A percentile compares a stretch with the other conserved stretches of the same genome.
Evolutionary conservation across 2,329 filamentous ascomycete species (phyloP).

Genomic region (Colletotrichum kahawae): DNA sequence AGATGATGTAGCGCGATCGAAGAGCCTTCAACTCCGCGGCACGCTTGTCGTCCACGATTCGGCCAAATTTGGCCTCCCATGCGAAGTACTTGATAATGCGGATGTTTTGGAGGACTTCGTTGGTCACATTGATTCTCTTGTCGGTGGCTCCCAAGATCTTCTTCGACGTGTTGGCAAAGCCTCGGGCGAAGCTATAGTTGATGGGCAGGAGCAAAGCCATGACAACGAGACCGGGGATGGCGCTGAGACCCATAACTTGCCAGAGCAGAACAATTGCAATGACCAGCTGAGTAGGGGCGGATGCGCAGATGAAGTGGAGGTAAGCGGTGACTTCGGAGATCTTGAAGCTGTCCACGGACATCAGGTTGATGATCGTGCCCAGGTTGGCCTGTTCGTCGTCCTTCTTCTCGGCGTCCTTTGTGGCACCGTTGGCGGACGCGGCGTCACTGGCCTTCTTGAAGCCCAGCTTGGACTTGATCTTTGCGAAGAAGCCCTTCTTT

Average conservation of each 20-base stretch:
- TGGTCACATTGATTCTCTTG: slow-evolving; percentile 93
- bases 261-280: slow-evolving; percentile 85
- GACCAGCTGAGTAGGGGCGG: slow-evolving; percentile 85
- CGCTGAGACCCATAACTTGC: slow-evolving; percentile 88
- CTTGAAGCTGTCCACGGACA: slow-evolving; percentile 99
- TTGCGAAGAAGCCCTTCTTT: slow-evolving; percentile 49
- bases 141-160: slow-evolving; percentile 92
- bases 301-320: slow-evolving; percentile 92
- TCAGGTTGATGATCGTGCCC: slow-evolving; percentile 98
- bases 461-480: slow-evolving; percentile 62
- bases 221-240: slow-evolving; percentile 88
- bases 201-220: slow-evolving; percentile 89
- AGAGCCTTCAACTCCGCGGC: slow-evolving; percentile 77
- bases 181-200: slow-evolving; percentile 87
- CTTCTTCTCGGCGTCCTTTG: slow-evolving; percentile 42
- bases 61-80: slow-evolving; percentile 92
- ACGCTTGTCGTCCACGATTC: slow-evolving; percentile 88
- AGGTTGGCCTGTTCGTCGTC: slow-evolving; percentile 82
- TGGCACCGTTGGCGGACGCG: slow-evolving; percentile 34
- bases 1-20: slow-evolving; percentile 84
- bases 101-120: slow-evolving; percentile 96
- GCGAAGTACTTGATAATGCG: slow-evolving; percentile 99
- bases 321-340: slow-evolving; percentile 95
- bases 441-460: slow-evolving; percentile 52
- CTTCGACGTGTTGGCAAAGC: slow-evolving; percentile 87